Base-by-base conservation (phyloP, 176 grass and related monocot genomes). In the Cymbopogon citratus region DNA sequence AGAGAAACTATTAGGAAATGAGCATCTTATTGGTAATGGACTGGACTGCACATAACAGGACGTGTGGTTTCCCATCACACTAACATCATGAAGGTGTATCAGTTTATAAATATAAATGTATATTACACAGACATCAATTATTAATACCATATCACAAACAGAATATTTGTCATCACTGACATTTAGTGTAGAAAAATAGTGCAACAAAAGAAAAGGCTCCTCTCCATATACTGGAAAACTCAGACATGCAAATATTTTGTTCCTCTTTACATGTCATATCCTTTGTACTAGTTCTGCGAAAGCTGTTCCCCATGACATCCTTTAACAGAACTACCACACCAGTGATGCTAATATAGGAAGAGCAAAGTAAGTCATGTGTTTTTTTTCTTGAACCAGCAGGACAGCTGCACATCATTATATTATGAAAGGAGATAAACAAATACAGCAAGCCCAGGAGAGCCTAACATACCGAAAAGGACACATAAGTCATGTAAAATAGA, bases 1-100 rank as follows among this genome's bases (percentile, higher is more conserved):
- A 87, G 28, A 80, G 52, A 36, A 77, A 64, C 12, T 71, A 69
- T 80, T 77, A 83, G 71, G 18, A 83, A 35, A 69, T 66, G 18
- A 79, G 12, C 24, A 78, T 78, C 36, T 41, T 51, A 40, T 28
- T 77, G 38, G 64, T 7, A 82, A 83, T 73, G 80, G 43, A 66
- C 26, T 66, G 72, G 39, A 65, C 9, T 1, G 24, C 56, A 63
- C 36, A 38, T 33, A 81, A 5, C 31, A 70, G 3, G 66, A 51
- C 11, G 72, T 39, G 18, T 25, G 39, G 2, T 73, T 74, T 67
- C 38, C 49, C 29, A 19, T 36, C 13, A 19, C 56, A 45, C 36
- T 54, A 73, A 49, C 64, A 12, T 23, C 14, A 38, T 19, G 21
- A 67, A 12, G 62, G 9, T 34, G 13, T 25, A 63, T 8, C 25